Base-by-base conservation (phyloP, 148 eudicot genomes). In the Diospyros lotus region DNA sequence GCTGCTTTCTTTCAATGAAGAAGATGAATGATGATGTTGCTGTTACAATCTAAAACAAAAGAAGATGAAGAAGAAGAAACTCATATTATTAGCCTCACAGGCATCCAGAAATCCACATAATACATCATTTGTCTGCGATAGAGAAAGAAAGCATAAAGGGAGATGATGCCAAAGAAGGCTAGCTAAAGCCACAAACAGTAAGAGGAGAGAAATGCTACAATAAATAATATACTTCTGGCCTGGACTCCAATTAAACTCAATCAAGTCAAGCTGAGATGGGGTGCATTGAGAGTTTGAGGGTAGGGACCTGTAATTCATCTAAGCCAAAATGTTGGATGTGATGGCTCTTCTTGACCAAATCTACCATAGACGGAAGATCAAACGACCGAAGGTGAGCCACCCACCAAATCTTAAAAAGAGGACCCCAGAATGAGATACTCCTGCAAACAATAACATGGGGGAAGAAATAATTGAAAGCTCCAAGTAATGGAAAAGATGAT, bases 291-390 rank as follows among this genome's bases (percentile, higher is more conserved):
- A 28, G 28, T 28, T 28, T 43, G 41, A 69, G 18, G 14, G n/a
- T 12, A 28, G 7, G n/a, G 51, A 17, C 41, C 65, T 44, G 11
- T 43, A 53, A 69, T 10, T 14, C 38, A 14, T 51, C 41, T 17
- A 43, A 65, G 14, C 0, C 52, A 28, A 53, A 72, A 72, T 44
- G 13, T 72, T 45, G 65, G 63, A 72, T 43, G 74, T 42, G 58
- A 41, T 43, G 1, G 64, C 17, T 51, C 28, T 53, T 60, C 40
- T 17, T 53, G 39, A 14, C 46, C 41, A 68, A 28, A 60, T 28
- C 64, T 53, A 55, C 59, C 51, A 69, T 17, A 60, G 75, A 44
- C 15, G 43, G 48, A 39, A 42, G 55, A 44, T 44, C 55, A 72
- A 46, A 8, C 4, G 12, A 11, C 53, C 28, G 28, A 1, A 2